These are phyloP conservation scores for Claviceps sp. DNA, from an alignment of 2,329 filamentous ascomycete genomes.

Conservation along the genomic window DNA sequence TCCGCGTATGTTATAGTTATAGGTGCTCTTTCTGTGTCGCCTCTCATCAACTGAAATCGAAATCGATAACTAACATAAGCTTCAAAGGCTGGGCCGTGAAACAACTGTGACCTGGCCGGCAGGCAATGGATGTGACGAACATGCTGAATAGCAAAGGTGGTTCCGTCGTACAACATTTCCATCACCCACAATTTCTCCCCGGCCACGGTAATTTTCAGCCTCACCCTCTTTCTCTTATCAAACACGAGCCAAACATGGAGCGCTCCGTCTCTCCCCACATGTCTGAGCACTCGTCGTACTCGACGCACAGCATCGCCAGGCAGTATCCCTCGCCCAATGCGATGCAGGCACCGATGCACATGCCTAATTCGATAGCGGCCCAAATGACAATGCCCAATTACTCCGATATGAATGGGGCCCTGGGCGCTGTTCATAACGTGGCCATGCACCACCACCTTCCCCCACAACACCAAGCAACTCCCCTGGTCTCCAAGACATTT, in stretches of 20 bases:
- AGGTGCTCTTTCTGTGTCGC: background rate
- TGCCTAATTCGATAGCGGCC: constrained; percentile 28
- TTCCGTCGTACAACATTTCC: constrained; percentile 16
- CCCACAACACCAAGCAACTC: constrained; percentile 19
- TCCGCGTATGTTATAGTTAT: constrained; percentile 1
- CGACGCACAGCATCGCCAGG: constrained; percentile 33
- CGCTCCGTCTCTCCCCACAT: constrained; percentile 45
- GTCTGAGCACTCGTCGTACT: constrained; percentile 45
- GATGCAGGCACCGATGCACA: constrained; percentile 36
- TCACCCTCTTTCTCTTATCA: constrained; percentile 21
- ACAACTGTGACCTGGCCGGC: constrained; percentile 30
- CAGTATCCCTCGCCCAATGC: constrained; percentile 40
- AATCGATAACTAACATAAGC: constrained; percentile 3
- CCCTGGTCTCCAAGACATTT: constrained; percentile 52
- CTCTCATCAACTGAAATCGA: background rate
- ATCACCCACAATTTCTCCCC: constrained; percentile 15
- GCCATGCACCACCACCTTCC: constrained; percentile 26
- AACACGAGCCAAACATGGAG: constrained; percentile 30
- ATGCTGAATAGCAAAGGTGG: constrained; percentile 37
- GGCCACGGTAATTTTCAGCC: constrained; percentile 19
- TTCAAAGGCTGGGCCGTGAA: constrained; percentile 20
- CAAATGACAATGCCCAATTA: constrained; percentile 30
- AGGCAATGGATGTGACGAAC: constrained; percentile 40
- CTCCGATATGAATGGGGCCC: constrained; percentile 19
- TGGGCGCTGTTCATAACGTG: constrained; percentile 25